Conservation (phyloP, 495 filamentous ascomycete genomes). For the Podospora didyma region DNA sequence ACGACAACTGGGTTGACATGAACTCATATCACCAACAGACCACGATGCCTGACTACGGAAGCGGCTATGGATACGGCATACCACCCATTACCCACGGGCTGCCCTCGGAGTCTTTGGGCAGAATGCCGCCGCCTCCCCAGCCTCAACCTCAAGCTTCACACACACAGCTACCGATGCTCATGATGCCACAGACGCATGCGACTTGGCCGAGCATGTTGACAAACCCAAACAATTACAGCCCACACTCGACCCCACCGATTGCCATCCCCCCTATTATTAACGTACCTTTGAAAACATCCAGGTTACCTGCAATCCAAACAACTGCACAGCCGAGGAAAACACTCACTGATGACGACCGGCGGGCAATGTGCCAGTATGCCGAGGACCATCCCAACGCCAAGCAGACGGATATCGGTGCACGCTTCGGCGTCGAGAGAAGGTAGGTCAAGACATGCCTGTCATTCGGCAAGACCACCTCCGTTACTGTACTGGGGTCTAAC, state of each 20-base stretch:
- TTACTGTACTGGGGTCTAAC: conserved; percentile 12
- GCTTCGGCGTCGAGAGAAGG: conserved; percentile 99
- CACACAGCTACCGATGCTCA: conserved; percentile 52
- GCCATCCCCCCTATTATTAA: conserved; percentile 54
- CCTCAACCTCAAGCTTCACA: conserved; percentile 33
- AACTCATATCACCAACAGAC: conserved; percentile 41
- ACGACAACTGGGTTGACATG: conserved; percentile 46
- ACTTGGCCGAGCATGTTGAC: conserved; percentile 70
- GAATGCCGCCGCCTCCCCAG: conserved; percentile 42
- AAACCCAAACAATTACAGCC: conserved; percentile 42
- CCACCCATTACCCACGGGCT: conserved; percentile 42
- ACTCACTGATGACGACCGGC: conserved; percentile 85
- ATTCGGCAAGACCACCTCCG: background rate
- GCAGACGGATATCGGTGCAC: conserved; percentile 94
- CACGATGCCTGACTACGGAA: conserved; percentile 43
- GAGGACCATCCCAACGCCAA: conserved; percentile 93
- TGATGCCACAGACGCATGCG: conserved; percentile 56
- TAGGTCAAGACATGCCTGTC: conserved; percentile 40
- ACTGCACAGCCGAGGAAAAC: conserved; percentile 76
- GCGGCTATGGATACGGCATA: conserved; percentile 36
- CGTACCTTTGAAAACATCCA: conserved; percentile 45
- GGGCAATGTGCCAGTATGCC: conserved; percentile 92
- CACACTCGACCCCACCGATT: conserved; percentile 50
- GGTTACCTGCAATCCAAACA: conserved; percentile 41
- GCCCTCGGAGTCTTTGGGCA: conserved; percentile 41